Evolutionary conservation across 2,329 filamentous ascomycete genomes (phyloP), one percentile per base, ranked within the genome.

Genomic region (Hortaea werneckii): DNA sequence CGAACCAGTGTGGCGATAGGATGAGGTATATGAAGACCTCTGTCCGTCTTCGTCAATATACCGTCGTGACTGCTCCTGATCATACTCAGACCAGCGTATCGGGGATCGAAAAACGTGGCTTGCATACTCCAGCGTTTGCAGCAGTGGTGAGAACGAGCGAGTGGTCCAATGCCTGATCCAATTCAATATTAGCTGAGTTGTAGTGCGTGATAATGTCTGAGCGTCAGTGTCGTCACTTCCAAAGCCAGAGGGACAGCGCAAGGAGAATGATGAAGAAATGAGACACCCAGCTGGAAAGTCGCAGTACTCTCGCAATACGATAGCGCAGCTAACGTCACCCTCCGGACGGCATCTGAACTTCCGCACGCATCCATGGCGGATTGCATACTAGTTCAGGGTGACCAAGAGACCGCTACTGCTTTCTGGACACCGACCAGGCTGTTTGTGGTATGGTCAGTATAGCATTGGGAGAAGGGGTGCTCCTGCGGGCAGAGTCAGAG

Each of bases 11-110:
- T 35, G 45, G 39, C 45, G 41, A 30, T 41, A 40, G 35, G 20
- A 8, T 26, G 41, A 35, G 34, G 41, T 47, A 47, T 47, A 43
- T 47, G 41, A 47, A 41, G 11, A 8, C 37, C 37, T 39, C 7
- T 26, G 20, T 13, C 37, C 13, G 2, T 20, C 20, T 20, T 20
- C 20, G 20, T 20, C 20, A 20, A 20, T 20, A 20, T 20, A 20
- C 20, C 20, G 20, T 20, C 20, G 20, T 20, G 4, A 20, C 4
- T 20, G 20, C 20, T 20, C 20, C 20, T 20, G 20, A 20, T 2
- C 20, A 44, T 34, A 28, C 41, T 44, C 13, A 43, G 12, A 34
- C 34, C 37, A 47, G 40, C n/a, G 28, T 29, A n/a, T 38, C 8
- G 37, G 20, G n/a, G 4, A 9, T 9, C 9, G 32, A 9, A 35